Conservation (phyloP, 495 filamentous ascomycete species). For the Aspergillus cavernicola region DNA sequence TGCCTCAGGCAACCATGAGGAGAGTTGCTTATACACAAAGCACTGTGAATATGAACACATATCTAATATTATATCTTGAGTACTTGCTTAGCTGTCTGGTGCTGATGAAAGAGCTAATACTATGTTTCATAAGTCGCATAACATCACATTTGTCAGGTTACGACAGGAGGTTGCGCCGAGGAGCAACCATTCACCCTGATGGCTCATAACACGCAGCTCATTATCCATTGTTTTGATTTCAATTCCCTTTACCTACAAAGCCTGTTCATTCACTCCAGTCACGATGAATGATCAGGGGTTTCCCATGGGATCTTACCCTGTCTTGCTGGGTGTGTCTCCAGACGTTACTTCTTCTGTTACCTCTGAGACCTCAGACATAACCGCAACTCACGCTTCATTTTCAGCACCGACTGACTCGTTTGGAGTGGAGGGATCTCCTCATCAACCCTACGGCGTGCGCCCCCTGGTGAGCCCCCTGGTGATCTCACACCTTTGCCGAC, state of each 20-base stretch:
- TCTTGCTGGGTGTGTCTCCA: slow-evolving; percentile 1
- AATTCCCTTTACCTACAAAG: neutral
- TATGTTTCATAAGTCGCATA: too few relatives aligned
- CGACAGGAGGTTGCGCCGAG: neutral
- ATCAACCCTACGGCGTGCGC: neutral
- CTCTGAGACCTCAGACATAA: neutral
- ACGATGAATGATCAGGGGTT: neutral
- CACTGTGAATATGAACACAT: too few relatives aligned
- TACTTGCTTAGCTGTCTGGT: too few relatives aligned
- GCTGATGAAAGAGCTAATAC: neutral
- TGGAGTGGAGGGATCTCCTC: too few relatives aligned
- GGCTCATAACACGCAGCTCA: neutral
- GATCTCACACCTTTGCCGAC: neutral
- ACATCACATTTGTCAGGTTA: neutral
- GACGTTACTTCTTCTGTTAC: neutral
- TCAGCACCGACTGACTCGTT: neutral
- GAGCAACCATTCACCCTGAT: neutral
- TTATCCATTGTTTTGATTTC: neutral
- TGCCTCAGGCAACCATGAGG: too few relatives aligned
- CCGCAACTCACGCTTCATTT: neutral
- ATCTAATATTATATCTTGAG: too few relatives aligned
- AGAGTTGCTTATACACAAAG: too few relatives aligned
- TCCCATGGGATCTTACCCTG: neutral
- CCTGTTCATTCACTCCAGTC: neutral
- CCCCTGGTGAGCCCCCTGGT: neutral